A percentile compares a stretch with the other conserved stretches of the same genome.
phyloP scores from a whole-genome alignment of 2,329 filamentous ascomycete species.

The Thelonectria rubi region DNA sequence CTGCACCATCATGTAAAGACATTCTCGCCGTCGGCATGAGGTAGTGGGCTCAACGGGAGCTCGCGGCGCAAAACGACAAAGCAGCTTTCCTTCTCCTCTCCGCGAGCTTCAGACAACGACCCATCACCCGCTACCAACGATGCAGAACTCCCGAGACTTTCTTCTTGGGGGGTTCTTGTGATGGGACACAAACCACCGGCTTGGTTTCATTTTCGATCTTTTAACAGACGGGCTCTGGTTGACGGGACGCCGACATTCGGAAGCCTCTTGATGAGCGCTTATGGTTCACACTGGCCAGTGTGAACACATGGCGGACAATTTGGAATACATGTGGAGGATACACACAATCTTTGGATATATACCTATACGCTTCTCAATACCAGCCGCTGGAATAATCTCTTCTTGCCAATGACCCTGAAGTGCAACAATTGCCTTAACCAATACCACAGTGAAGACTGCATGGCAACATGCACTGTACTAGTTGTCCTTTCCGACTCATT shows the following conservation, averaged over 20 bases:
- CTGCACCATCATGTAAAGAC: conserved; percentile 49
- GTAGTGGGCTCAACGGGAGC: neutral
- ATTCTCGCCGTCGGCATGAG: conserved; percentile 1
- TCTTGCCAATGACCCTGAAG: neutral
- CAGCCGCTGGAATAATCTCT: conserved; percentile 24
- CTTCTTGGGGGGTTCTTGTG: neutral
- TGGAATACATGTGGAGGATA: neutral
- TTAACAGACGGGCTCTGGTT: conserved; percentile 29
- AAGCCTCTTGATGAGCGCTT: conserved; percentile 23
- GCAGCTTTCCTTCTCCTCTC: neutral
- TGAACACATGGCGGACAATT: conserved; percentile 7
- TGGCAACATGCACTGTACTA: too few relatives aligned
- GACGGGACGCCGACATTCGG: conserved; percentile 35
- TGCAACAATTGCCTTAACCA: neutral
- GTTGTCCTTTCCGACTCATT: too few relatives aligned
- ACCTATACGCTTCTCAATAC: conserved; percentile 36
- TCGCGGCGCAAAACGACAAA: neutral
- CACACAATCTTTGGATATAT: conserved; percentile 1
- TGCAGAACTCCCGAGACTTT: neutral
- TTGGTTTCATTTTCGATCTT: conserved; percentile 10
- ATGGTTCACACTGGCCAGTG: conserved; percentile 12
- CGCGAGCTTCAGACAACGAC: neutral
- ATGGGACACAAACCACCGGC: neutral
- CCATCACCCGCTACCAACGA: neutral
- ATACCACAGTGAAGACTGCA: too few relatives aligned